Evolutionary conservation across 495 filamentous ascomycete genomes (phyloP).

Genomic region (Gamarada debralockiae): DNA sequence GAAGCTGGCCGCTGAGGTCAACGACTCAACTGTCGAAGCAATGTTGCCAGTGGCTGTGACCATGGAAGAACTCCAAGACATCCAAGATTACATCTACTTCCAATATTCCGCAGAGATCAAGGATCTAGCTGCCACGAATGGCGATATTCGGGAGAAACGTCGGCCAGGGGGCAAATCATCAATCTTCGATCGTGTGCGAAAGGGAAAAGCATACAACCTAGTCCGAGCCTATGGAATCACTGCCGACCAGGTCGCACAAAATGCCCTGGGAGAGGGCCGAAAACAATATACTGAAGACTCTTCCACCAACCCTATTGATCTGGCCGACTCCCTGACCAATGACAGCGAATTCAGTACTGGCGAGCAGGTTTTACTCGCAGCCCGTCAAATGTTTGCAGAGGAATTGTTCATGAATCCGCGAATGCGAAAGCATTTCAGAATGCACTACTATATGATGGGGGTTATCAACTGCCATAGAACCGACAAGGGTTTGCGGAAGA

Average conservation of each 20-base stretch:
- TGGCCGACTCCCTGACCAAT: conserved; percentile 73
- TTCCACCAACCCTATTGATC: conserved; percentile 66
- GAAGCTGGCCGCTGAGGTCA: conserved; percentile 45
- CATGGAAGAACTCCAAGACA: conserved; percentile 91
- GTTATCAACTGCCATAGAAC: conserved; percentile 83
- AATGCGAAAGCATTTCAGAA: conserved; percentile 82
- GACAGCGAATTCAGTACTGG: conserved; percentile 72
- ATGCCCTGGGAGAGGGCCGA: conserved; percentile 70
- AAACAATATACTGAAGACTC: conserved; percentile 84
- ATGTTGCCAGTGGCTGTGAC: conserved; percentile 70
- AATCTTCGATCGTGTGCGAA: conserved; percentile 78
- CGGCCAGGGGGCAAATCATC: conserved; percentile 72
- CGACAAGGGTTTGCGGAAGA: conserved; percentile 89
- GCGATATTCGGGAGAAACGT: conserved; percentile 56
- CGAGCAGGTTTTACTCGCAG: conserved; percentile 68
- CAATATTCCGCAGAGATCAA: conserved; percentile 81
- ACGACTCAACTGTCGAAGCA: conserved; percentile 70
- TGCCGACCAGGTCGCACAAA: conserved; percentile 80
- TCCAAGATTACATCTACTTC: conserved; percentile 96
- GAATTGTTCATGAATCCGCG: conserved; percentile 85
- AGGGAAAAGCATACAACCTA: conserved; percentile 70
- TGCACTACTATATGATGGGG: conserved; percentile 75
- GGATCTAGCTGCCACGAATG: conserved; percentile 63
- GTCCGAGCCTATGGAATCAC: conserved; percentile 89
- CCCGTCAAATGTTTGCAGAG: conserved; percentile 84